Evolutionary conservation across 2,329 filamentous ascomycete species (phyloP), one percentile per base, ranked within the genome.

Genomic region (Pseudogymnoascus pannorum): DNA sequence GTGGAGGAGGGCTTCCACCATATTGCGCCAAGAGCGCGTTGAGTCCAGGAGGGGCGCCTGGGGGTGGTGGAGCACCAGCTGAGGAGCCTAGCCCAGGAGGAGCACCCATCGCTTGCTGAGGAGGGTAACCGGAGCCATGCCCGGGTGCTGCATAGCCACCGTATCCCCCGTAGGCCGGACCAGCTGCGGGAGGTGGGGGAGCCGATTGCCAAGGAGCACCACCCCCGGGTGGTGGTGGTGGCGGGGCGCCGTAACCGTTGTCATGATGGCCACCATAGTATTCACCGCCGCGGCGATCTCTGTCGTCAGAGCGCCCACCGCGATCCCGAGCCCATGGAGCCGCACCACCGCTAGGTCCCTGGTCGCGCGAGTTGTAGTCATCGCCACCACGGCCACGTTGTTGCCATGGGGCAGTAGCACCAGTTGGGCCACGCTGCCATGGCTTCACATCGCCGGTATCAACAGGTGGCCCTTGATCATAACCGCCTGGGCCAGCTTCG

Each of bases 381-480:
- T 75, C 75, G 58, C 74, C 73, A 59, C 75, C 75, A 31, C 70
- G 71, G 38, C 73, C 73, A 62, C 68, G 54, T 81, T 79, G 72
- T 76, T 77, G 66, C 84, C 92, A 96, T 6, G 92, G 92, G 67
- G 92, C 92, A 72, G 90, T 84, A 62, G 87, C 91, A 62, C 90
- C 91, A 29, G 89, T 92, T 16, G 91, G 90, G 36, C 88, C 90
- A 71, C 90, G 86, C 73, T 96, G 89, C 92, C 92, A 97, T 58
- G 92, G 92, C 75, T 91, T 93, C 67, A 84, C 79, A 67, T 88
- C 86, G 62, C 76, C 77, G 31, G 57, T 18, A 38, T 72, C 68
- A n/a, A 66, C 69, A 62, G 73, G 69, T 58, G 74, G 61, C 71
- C 74, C 64, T 74, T 85, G 75, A 59, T 83, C 82, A 66, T 82